A percentile compares a stretch with the other conserved stretches of the same genome.
Conservation (phyloP, 495 filamentous ascomycete genomes). For the Aspergillus nidulans region DNA sequence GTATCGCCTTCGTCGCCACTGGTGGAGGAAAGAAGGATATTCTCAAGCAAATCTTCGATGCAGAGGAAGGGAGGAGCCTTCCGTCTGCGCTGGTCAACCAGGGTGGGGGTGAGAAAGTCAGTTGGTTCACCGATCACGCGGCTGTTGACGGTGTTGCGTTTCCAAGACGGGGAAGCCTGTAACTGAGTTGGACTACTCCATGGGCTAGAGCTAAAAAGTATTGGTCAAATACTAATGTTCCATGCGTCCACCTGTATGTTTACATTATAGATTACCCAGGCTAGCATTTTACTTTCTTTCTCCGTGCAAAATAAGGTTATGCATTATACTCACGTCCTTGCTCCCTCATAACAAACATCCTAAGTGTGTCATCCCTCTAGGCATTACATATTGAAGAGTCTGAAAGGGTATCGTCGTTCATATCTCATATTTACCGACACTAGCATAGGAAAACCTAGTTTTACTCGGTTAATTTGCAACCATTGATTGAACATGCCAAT, state of each 20-base stretch:
- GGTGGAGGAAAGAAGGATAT: slow-evolving; percentile 86
- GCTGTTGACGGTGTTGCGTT: slow-evolving; percentile 82
- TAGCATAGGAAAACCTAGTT: too few species aligned
- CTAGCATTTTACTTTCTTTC: neutral
- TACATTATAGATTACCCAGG: neutral
- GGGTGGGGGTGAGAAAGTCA: slow-evolving; percentile 75
- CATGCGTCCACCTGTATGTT: slow-evolving; percentile 4
- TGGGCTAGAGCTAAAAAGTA: neutral
- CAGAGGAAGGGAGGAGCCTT: slow-evolving; percentile 65
- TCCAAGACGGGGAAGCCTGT: slow-evolving; percentile 61
- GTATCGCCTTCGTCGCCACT: slow-evolving; percentile 87
- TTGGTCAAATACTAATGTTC: neutral
- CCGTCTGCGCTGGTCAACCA: slow-evolving; percentile 86
- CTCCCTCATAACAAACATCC: too few species aligned
- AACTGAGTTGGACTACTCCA: slow-evolving; percentile 6
- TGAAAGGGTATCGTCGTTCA: too few species aligned
- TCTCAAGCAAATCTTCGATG: slow-evolving; percentile 84
- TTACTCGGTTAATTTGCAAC: too few species aligned
- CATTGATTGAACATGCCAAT: too few species aligned
- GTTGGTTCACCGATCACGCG: slow-evolving; percentile 86
- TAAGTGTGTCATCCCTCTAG: too few species aligned
- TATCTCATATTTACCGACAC: too few species aligned
- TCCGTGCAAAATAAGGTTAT: neutral
- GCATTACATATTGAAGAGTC: too few species aligned
- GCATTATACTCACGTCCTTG: too few species aligned